A percentile compares a stretch with the other conserved stretches of the same genome.
Conservation (phyloP, 495 filamentous ascomycete species). For the Neurospora sp. region DNA sequence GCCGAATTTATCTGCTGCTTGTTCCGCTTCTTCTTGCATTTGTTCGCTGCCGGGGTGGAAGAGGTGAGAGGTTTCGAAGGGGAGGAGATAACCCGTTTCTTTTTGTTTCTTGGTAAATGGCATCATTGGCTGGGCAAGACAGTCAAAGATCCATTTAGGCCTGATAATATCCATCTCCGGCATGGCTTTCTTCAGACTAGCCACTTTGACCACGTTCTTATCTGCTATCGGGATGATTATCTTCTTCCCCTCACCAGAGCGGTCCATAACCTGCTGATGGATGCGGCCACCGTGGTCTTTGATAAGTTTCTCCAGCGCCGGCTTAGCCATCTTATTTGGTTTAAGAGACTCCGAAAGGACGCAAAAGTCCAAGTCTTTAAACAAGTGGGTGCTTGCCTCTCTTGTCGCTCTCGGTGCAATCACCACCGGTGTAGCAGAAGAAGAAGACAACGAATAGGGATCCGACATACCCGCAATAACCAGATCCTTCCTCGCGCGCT, state of each 20-base stretch:
- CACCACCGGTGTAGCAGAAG: constrained; percentile 40
- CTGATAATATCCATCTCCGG: constrained; percentile 56
- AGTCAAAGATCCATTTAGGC: constrained; percentile 80
- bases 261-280: constrained; percentile 49
- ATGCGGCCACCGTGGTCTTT: constrained; percentile 83
- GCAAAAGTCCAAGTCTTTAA: constrained; percentile 73
- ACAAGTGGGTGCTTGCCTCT: constrained; percentile 34
- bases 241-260: constrained; percentile 31
- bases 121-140: constrained; percentile 49
- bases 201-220: constrained; percentile 75
- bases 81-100: constrained; percentile 51
- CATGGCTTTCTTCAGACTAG: constrained; percentile 62
- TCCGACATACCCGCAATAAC: constrained; percentile 62
- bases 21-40: constrained; percentile 17
- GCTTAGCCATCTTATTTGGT: constrained; percentile 58
- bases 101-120: constrained; percentile 19
- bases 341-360: constrained; percentile 34
- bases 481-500: constrained; percentile 56
- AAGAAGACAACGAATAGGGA: constrained; percentile 23
- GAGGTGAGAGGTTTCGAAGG: constrained; percentile 42
- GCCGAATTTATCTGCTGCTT: constrained; percentile 61
- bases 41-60: constrained; percentile 27
- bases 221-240: constrained; percentile 69
- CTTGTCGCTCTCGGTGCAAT: constrained; percentile 17
- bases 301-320: constrained; percentile 73